These are phyloP conservation scores for Pseudonitzschia multiseries DNA, from an alignment of 108 stramenopile species.

Conservation along the genomic window DNA sequence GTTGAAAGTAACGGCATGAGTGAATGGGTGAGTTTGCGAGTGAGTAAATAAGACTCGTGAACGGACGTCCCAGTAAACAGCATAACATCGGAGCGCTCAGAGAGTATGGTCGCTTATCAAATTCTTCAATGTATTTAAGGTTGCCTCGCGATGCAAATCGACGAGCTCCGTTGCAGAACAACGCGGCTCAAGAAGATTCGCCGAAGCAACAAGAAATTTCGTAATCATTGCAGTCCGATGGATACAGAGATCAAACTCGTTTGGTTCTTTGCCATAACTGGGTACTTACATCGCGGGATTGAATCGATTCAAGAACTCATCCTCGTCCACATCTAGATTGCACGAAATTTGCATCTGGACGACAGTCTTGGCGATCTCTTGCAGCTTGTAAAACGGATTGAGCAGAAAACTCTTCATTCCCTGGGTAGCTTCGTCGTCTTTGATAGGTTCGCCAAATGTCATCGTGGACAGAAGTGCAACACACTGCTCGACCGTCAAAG, in stretches of 20 bases:
- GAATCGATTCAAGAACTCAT: slow-evolving; percentile 86
- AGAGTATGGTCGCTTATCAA: slow-evolving; percentile 79
- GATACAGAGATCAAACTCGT: neutral
- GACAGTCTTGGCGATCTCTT: slow-evolving; percentile 82
- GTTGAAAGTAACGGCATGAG: neutral
- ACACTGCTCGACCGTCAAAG: slow-evolving; percentile 87
- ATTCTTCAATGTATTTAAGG: slow-evolving; percentile 64
- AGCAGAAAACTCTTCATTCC: slow-evolving; percentile 74
- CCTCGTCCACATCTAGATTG: slow-evolving; percentile 88
- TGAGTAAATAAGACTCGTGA: neutral
- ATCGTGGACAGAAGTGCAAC: slow-evolving; percentile 92
- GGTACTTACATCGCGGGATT: slow-evolving; percentile 93
- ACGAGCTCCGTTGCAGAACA: slow-evolving; percentile 57
- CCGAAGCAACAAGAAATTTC: slow-evolving; percentile 41
- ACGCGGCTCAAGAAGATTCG: slow-evolving; percentile 64
- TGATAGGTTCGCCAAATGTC: slow-evolving; percentile 84
- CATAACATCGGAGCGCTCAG: slow-evolving; percentile 43
- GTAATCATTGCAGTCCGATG: slow-evolving; percentile 49
- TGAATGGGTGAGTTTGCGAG: neutral
- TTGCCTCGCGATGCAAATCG: slow-evolving; percentile 34
- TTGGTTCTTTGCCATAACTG: neutral
- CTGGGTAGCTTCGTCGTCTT: slow-evolving; percentile 74
- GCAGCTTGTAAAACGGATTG: slow-evolving; percentile 79
- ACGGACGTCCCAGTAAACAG: slow-evolving; percentile 2
- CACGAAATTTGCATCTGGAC: slow-evolving; percentile 85